Conservation (phyloP, 768 basidiomycete genomes). For the Lentinula detonsa region DNA sequence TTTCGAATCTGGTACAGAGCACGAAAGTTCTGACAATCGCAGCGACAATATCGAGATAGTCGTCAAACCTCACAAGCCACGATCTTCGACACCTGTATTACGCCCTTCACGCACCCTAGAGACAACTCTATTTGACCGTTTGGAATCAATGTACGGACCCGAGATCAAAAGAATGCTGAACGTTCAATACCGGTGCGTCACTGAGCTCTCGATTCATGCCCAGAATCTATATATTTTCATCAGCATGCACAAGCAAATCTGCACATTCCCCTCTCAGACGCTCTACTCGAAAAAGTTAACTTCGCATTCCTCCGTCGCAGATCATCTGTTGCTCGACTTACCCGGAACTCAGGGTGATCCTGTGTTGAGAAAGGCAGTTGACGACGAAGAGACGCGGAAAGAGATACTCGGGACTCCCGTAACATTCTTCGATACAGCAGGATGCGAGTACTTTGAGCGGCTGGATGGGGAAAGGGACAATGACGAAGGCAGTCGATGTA, state of each 20-base stretch:
- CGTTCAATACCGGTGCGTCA: slow-evolving; percentile 76
- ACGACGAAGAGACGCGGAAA: slow-evolving; percentile 58
- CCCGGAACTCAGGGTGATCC: slow-evolving; percentile 32
- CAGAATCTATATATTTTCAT: neutral
- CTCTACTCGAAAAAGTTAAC: slow-evolving; percentile 70
- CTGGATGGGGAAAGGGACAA: slow-evolving; percentile 65
- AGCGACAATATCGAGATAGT: neutral
- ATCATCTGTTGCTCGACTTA: slow-evolving; percentile 68
- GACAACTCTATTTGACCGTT: slow-evolving; percentile 86
- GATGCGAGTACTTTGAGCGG: slow-evolving; percentile 90
- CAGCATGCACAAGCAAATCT: slow-evolving; percentile 88
- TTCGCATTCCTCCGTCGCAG: slow-evolving; percentile 66
- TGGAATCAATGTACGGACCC: slow-evolving; percentile 83
- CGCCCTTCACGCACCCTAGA: slow-evolving; percentile 38
- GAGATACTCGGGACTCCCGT: slow-evolving; percentile 75
- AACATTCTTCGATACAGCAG: slow-evolving; percentile 92
- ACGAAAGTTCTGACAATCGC: neutral
- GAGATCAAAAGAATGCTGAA: slow-evolving; percentile 82
- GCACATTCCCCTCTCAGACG: slow-evolving; percentile 76
- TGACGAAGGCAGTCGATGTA: slow-evolving; percentile 89
- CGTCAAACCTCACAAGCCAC: neutral
- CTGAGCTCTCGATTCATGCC: neutral
- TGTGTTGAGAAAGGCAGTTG: slow-evolving; percentile 13
- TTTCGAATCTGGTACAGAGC: neutral
- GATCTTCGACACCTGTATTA: neutral